phyloP scores from a whole-genome alignment of 2,329 filamentous ascomycete genomes.

The Fusarium veterinarium region DNA sequence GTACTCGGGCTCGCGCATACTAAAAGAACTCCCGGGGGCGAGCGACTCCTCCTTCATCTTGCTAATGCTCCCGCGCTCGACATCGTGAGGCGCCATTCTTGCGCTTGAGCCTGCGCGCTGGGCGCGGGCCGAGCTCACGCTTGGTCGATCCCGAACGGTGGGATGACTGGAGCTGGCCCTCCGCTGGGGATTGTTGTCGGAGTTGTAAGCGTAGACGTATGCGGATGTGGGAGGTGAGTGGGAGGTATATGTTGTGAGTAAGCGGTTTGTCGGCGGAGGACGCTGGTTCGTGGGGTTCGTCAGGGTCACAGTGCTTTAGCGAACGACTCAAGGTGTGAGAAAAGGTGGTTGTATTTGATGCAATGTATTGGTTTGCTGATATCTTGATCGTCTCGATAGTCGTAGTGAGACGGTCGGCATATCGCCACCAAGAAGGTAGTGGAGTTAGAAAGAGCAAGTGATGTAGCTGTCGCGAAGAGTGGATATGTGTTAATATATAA shows the following conservation, averaged over 20 bases:
- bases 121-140: conserved; percentile 35
- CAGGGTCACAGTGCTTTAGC: conserved; percentile 26
- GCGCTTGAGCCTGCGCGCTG: conserved; percentile 45
- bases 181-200: conserved; percentile 12
- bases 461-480: background rate
- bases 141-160: conserved; percentile 29
- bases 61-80: conserved; percentile 67
- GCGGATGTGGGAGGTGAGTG: conserved; percentile 19
- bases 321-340: background rate
- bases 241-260: conserved; percentile 30
- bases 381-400: conserved; percentile 27
- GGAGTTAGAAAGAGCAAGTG: background rate
- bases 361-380: conserved; percentile 1
- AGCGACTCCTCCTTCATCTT: conserved; percentile 69
- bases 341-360: conserved; percentile 4
- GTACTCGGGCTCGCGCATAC: conserved; percentile 63
- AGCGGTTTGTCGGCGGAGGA: conserved; percentile 24
- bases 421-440: conserved; percentile 30
- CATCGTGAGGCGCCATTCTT: conserved; percentile 56
- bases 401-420: conserved; percentile 28
- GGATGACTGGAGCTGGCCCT: conserved; percentile 37
- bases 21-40: conserved; percentile 61
- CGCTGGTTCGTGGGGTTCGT: conserved; percentile 31
- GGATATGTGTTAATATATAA: conserved; percentile 6
- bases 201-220: conserved; percentile 12